phyloP scores from a whole-genome alignment of 495 filamentous ascomycete species.

The Penicillium bovifimosum region DNA sequence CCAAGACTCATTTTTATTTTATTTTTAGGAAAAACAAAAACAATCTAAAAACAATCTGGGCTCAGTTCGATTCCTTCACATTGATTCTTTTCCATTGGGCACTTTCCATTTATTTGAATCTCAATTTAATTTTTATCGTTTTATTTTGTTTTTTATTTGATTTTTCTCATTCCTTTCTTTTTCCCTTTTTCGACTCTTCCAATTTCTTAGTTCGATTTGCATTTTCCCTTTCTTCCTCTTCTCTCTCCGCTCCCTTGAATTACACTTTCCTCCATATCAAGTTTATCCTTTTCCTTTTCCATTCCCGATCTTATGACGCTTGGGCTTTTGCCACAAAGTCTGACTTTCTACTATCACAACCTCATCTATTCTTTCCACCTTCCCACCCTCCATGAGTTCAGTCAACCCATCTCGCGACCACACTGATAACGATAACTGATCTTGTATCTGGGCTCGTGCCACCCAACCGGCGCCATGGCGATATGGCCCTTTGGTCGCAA shows the following conservation, averaged over 20 bases:
- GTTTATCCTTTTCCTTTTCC: neutral
- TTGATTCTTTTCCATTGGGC: too few species aligned
- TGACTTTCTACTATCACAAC: neutral
- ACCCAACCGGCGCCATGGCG: constrained; percentile 49
- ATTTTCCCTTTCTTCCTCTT: constrained; percentile 6
- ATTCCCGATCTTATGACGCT: neutral
- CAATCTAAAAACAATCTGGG: constrained; percentile 3
- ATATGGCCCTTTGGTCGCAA: constrained; percentile 76
- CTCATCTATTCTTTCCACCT: constrained; percentile 7
- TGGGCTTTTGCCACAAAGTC: neutral
- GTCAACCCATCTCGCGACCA: constrained; percentile 18
- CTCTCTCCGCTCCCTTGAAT: constrained; percentile 6
- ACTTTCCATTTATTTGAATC: neutral
- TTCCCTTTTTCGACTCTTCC: constrained; percentile 1
- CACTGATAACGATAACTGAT: constrained; percentile 21
- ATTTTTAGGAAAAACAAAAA: constrained; percentile 5
- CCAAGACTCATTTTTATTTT: neutral
- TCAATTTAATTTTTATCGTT: neutral
- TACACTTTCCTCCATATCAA: neutral
- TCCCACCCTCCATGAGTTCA: constrained; percentile 34
- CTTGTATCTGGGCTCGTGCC: constrained; percentile 42
- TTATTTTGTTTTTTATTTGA: constrained; percentile 6
- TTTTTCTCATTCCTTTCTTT: constrained; percentile 9
- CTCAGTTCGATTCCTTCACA: neutral
- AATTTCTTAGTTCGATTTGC: neutral